Evolutionary conservation across 2,329 filamentous ascomycete genomes (phyloP), one percentile per base, ranked within the genome.

Genomic region (Penicillium sp.): DNA sequence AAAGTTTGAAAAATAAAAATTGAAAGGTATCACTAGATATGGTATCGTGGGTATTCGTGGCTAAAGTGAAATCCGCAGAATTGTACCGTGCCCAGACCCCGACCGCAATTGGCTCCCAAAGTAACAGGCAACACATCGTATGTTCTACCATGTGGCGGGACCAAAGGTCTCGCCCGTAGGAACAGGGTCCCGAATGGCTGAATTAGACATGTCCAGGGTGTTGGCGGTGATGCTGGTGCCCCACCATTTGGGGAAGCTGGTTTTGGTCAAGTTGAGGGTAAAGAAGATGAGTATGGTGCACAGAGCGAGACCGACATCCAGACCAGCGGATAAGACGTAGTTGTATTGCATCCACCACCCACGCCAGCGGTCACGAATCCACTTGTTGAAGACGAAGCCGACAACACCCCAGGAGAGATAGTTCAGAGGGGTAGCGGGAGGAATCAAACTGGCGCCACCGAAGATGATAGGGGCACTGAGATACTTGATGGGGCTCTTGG

Each of bases 301-400:
- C 21, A 90, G 71, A 13, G 87, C 84, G 6, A 90, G 79, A 6
- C 88, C 88, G 49, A 83, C 84, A 71, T 91, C 89, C 38, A 91
- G 77, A 1, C 86, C 89, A 0, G 88, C 88, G 21, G 87, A 89
- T 0, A 87, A 85, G 68, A 90, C 81, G 71, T 91, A 91, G 77
- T 91, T 91, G 77, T 90, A 91, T 72, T 87, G 85, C 72, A 88
- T 78, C 89, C 89, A 91, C 89, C 88, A 91, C 35, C 86, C 88
- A 4, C 81, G 83, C 74, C 82, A 88, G 61, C 83, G 81, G 57
- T 86, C 81, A 69, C 84, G 84, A 69, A 91, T 83, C 65, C 80
- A 85, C 66, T 82, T 87, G 74, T 90, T 89, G 77, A 91, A 91
- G 37, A 87, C 62, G 48, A 83, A 81, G 9, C 89, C 89, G 7